Percentiles rank a stretch among this genome's conserved stretches.
Conservation (phyloP, 1,284 basidiomycete species). For the Sanguinoderma infundibulare region DNA sequence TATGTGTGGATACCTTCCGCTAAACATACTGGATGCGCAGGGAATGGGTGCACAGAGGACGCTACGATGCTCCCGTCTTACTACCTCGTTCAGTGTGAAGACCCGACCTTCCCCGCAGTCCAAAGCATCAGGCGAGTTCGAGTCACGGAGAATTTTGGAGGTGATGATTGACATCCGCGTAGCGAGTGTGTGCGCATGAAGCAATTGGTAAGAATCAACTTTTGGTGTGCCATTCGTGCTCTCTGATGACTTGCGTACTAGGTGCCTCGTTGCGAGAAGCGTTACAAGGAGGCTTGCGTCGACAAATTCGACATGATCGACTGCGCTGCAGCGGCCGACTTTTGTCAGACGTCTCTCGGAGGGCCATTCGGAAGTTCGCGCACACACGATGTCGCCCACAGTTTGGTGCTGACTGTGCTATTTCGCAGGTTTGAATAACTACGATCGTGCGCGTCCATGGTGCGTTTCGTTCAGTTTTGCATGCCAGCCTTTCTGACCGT, state of each 20-base stretch:
- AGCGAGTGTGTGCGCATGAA: constrained; percentile 38
- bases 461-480: constrained; percentile 9
- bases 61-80: constrained; percentile 33
- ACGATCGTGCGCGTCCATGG: constrained; percentile 28
- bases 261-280: constrained; percentile 37
- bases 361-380: constrained; percentile 19
- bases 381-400: neutral
- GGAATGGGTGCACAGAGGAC: constrained; percentile 45
- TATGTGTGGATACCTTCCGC: too few species aligned
- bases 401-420: neutral
- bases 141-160: neutral
- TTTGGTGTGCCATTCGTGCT: neutral
- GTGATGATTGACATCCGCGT: neutral
- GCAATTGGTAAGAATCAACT: constrained; percentile 39
- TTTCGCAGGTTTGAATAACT: constrained; percentile 14
- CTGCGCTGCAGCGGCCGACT: constrained; percentile 43
- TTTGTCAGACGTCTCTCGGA: constrained; percentile 37
- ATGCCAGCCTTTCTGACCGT: neutral
- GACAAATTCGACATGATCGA: constrained; percentile 43
- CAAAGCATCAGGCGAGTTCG: constrained; percentile 29
- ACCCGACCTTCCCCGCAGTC: constrained; percentile 32
- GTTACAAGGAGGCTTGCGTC: constrained; percentile 33
- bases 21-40: constrained; percentile 38
- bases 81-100: constrained; percentile 39
- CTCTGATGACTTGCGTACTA: constrained; percentile 1